Base-by-base conservation (phyloP, 2,329 filamentous ascomycete genomes). In the Microsporum canis region DNA sequence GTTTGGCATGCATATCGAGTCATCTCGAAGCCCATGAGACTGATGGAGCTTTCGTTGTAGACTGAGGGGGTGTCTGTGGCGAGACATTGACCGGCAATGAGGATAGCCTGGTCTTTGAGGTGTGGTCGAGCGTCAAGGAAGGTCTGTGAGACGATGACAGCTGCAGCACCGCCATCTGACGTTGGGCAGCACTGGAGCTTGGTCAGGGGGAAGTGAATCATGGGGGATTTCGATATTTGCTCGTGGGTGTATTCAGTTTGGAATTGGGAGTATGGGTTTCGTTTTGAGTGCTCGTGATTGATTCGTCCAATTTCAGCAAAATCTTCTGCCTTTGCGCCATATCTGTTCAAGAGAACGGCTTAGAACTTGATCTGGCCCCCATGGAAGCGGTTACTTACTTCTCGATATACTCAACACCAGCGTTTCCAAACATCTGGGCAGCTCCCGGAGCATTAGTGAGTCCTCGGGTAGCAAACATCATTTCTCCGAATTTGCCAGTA, bases 151-250 rank as follows among this genome's bases (percentile, higher is more conserved):
- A 96, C 91, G 58, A 99, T 78, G 36, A 97, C 86, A 12, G 89
- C 89, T 0, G 94, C 91, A 0, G 91, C 92, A 55, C 87, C 89
- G 57, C 92, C 92, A 74, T 97, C 94, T 0, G 90, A 95, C 0
- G 92, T 97, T 0, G 94, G 92, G 76, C 92, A 96, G 82, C 92
- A 97, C 78, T 97, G 94, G n/a, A 97, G 85, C 77, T 96, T 97
- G 62, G 94, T 97, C 61, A 97, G 82, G 14, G 92, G 92, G 65
- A 84, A 84, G 76, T 89, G 85, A 74, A 97, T 89, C 81, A 85
- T 88, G 63, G 89, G 80, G 0, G 89, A 78, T 41, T 86, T 79
- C 71, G 89, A 75, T 72, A 97, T 81, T 75, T 97, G 86, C 36
- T 96, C 88, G 45, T 87, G 84, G 0, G 88, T 88, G 79, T 97